Base-by-base conservation (phyloP, 176 grass and related monocot species). In the Triticum timopheevii region DNA sequence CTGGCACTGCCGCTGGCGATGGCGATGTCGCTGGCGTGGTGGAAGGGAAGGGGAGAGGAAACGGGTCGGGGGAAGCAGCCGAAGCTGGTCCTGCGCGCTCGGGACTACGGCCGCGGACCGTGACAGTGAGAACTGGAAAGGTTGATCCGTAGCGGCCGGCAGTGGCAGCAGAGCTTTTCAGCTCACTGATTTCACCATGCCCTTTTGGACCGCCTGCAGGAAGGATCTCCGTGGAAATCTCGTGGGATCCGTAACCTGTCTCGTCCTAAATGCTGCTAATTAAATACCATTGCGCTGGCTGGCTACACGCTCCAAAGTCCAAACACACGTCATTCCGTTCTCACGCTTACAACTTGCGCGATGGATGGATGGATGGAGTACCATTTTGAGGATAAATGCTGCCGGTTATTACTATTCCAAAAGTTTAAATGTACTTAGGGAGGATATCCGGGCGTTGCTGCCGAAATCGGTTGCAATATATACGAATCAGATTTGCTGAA, bases 171-270 rank as follows among this genome's bases (percentile, higher is more conserved):
- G 27, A 76, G 49, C 73, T 76, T 76, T 49, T 76, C 73, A 19
- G 73, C 73, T 76, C 72, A 49, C 23, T 75, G 72, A 49, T 75
- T 75, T 75, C 42, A 74, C 35, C 69, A n/a, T 40, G 33, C 13
- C 38, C 23, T 74, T 45, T 49, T 8, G 40, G 72, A 50, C 72
- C 72, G 13, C 42, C 72, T 50, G 72, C 23, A 16, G 24, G 27
- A 44, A 17, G 12, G 71, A 74, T 49, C 40, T 74, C 40, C n/a
- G 40, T 74, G 44, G 71, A 45, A 73, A 1, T 74, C 45, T 49
- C 71, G 25, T 74, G 71, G 40, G 40, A 74, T 27, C 24, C 2
- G 3, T 47, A 25, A 70, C 23, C 40, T 3, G 20, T 52, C 49
- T 17, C 49, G 49, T 17, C 49, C 50, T 54, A 54, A 54, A 54